Base-by-base conservation (phyloP, 1,284 basidiomycete genomes). In the Sphaerobolus stellatus region DNA sequence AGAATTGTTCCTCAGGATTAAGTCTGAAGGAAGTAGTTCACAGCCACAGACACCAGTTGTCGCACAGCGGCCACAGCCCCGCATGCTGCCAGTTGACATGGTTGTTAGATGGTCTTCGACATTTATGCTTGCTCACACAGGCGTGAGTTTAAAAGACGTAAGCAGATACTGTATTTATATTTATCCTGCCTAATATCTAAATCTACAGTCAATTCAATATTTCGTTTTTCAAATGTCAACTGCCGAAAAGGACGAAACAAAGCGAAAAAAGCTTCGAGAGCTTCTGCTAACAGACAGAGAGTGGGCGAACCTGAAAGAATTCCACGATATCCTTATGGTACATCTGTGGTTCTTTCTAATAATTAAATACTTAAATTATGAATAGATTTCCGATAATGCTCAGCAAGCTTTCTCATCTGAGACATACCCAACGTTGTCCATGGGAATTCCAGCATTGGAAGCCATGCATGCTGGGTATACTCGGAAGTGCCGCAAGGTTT, bases 331-430 rank as follows among this genome's bases (percentile, higher is more conserved):
- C 6, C 61, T 74, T 0, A 54, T 56, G n/a, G 72, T 75, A 62
- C 9, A 62, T n/a, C n/a, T n/a, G 64, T 18, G 6, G 30, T 29
- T 55, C 43, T 25, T 29, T 36, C 8, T 33, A 49, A 16, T 45
- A 31, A 3, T 38, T 30, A 28, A 31, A 14, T n/a, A 28, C 11
- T 1, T 33, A 24, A 28, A 54, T 9, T 25, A 16, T 27, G 48
- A 54, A 18, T 51, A 75, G 73, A 58, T 64, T 58, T 67, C 73
- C 2, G 65, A 77, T 46, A 43, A 62, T 14, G 67, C 68, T 1
- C 74, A 76, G 52, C 75, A 76, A n/a, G 59, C 64, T 0, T 76
- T 76, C 56, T 76, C 71, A 4, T 68, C 70, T 3, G 71, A 74
- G 5, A 56, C 57, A 2, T 49, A 52, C 5, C 61, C 66, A 3